Percentiles rank a stretch among this genome's conserved stretches.
Conservation (phyloP, 768 basidiomycete genomes). For the Pleurotus citrinopileatus region DNA sequence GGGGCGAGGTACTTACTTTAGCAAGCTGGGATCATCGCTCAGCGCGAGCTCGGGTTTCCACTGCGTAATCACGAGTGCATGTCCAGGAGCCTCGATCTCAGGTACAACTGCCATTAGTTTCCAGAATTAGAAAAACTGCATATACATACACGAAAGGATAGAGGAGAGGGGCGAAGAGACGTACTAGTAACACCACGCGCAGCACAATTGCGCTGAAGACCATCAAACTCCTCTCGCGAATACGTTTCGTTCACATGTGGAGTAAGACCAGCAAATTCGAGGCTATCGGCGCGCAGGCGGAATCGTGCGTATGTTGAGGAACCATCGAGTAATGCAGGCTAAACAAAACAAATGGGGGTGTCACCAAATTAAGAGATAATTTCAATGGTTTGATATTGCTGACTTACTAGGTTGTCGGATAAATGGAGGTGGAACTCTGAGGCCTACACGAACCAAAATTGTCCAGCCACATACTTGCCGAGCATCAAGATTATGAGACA, state of each 20-base stretch:
- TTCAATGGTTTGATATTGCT: neutral
- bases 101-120: constrained; percentile 36
- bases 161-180: too few relatives aligned
- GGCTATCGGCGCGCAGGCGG: constrained; percentile 16
- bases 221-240: constrained; percentile 26
- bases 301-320: constrained; percentile 17
- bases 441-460: neutral
- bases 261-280: constrained; percentile 32
- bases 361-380: too few relatives aligned
- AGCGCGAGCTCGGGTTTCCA: constrained; percentile 41
- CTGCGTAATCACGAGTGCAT: constrained; percentile 42
- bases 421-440: constrained; percentile 19
- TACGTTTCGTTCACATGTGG: constrained; percentile 39
- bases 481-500: neutral
- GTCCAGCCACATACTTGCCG: neutral
- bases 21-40: constrained; percentile 16
- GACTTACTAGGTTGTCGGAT: constrained; percentile 19
- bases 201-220: constrained; percentile 35
- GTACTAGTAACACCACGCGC: constrained; percentile 28
- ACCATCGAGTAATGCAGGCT: constrained; percentile 14
- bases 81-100: constrained; percentile 42
- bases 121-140: too few relatives aligned
- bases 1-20: too few relatives aligned
- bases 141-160: neutral
- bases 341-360: too few relatives aligned